These are phyloP conservation scores for Neurospora sp. DNA, from an alignment of 2,329 filamentous ascomycete genomes.

Conservation along the genomic window DNA sequence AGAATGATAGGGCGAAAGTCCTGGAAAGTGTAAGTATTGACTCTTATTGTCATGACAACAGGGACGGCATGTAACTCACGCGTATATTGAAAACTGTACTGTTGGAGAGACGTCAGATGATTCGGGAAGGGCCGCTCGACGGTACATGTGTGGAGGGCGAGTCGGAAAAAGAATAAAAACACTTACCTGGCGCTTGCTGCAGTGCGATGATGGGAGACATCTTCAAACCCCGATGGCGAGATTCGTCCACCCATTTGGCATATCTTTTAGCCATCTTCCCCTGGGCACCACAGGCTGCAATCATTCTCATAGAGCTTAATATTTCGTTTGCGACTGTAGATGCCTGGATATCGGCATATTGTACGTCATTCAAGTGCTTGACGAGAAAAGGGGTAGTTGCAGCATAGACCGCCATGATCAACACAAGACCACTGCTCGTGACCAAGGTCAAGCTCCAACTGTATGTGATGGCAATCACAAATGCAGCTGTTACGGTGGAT, in stretches of 20 bases:
- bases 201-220: constrained; percentile 20
- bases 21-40: constrained; percentile 11
- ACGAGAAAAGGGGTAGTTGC: constrained; percentile 45
- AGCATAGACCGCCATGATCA: constrained; percentile 40
- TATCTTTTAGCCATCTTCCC: constrained; percentile 42
- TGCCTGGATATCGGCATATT: constrained; percentile 43
- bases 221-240: constrained; percentile 24
- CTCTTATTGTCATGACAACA: background rate
- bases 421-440: constrained; percentile 44
- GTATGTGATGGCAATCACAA: constrained; percentile 44
- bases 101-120: background rate
- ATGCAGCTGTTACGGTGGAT: constrained; percentile 40
- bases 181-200: constrained; percentile 21
- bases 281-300: constrained; percentile 53
- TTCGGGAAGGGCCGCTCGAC: background rate
- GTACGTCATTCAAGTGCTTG: constrained; percentile 34
- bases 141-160: background rate
- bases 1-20: constrained; percentile 48
- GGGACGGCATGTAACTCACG: constrained; percentile 21
- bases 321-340: constrained; percentile 50
- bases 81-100: constrained; percentile 23
- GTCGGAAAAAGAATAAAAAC: background rate
- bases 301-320: constrained; percentile 47
- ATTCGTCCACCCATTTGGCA: constrained; percentile 41
- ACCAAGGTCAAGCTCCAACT: constrained; percentile 51